These are phyloP conservation scores for Hylodesmum podocarpum DNA, from an alignment of 306 rosid species.

Conservation along the genomic window DNA sequence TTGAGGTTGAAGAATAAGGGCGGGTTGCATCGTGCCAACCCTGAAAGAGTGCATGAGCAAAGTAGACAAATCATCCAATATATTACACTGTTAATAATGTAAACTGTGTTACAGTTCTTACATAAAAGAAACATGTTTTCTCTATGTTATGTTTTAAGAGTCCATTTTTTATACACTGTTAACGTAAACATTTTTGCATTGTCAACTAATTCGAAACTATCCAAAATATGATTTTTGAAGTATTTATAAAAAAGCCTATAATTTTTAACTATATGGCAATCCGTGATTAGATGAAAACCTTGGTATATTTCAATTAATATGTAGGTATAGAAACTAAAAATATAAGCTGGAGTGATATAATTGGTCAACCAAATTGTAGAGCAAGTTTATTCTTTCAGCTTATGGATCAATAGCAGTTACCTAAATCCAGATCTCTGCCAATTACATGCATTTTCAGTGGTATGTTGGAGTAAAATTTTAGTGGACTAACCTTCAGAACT, in stretches of 20 bases:
- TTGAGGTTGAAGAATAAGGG: not conserved
- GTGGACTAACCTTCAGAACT: conserved; percentile 62
- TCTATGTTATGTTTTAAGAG: not conserved
- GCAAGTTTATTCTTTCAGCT: conserved; percentile 8
- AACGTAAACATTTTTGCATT: not conserved
- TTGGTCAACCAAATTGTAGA: not conserved
- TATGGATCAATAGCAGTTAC: not conserved
- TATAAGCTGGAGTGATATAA: not conserved
- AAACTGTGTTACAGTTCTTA: not conserved
- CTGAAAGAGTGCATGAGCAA: not conserved
- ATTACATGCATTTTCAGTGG: not conserved
- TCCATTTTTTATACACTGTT: not conserved
- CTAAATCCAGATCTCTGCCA: not conserved
- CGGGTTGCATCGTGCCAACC: not conserved
- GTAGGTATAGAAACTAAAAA: not conserved
- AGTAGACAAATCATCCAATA: not conserved
- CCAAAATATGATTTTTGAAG: not conserved
- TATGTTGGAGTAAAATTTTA: conserved; percentile 9
- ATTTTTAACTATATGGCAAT: not conserved
- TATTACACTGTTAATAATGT: not conserved
- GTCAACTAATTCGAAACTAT: not conserved
- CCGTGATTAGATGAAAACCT: not conserved
- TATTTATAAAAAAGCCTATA: not conserved
- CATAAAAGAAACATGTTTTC: not conserved
- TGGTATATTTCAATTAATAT: not conserved